Base-by-base conservation (phyloP, 2,329 filamentous ascomycete species). In the Septoria linicola region DNA sequence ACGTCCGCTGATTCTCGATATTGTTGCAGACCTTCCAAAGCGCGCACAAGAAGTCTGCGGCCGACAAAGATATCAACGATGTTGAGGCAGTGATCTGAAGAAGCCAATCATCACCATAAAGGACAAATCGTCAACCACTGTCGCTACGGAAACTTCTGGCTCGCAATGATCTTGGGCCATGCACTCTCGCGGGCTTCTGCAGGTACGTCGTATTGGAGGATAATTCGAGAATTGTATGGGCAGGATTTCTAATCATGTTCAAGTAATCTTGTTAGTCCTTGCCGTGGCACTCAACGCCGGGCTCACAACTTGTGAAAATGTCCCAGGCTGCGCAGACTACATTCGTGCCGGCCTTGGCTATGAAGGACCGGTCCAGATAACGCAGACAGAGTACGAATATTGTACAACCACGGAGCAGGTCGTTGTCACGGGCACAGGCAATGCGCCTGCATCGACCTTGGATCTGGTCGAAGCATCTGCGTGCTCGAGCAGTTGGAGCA, bases 271-370 rank as follows among this genome's bases (percentile, higher is more conserved):
- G 25, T 19, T 30, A 16, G 19, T 36, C 17, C 35, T 48, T 5
- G n/a, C 35, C 16, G 36, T 40, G 20, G 44, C 25, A 27, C 44
- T 48, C 5, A 37, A 48, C 25, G 44, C 44, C 25, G 35, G 23
- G 11, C 23, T 40, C 35, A 32, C 23, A 8, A 32, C 25, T 4
- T 46, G 43, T 30, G 23, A 40, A 14, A 16, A 37, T 8, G 20
- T 23, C 21, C 34, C 35, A 31, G 40, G 40, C 34, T 39, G 40
- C 32, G 40, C 48, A 34, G 51, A 50, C 46, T 54, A 54, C 36
- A 54, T 54, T 46, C 51, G 51, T 19, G 51, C 51, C 11, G 51
- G 51, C 14, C 27, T 54, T 23, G 41, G 46, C 8, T 44, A 35
- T 23, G 27, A 36, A 5, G 34, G 44, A 6, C 23, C 35, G 11